These are phyloP conservation scores for Saturnispora serradocipensis DNA, from an alignment of 805 yeast genomes.

Conservation along the genomic window DNA sequence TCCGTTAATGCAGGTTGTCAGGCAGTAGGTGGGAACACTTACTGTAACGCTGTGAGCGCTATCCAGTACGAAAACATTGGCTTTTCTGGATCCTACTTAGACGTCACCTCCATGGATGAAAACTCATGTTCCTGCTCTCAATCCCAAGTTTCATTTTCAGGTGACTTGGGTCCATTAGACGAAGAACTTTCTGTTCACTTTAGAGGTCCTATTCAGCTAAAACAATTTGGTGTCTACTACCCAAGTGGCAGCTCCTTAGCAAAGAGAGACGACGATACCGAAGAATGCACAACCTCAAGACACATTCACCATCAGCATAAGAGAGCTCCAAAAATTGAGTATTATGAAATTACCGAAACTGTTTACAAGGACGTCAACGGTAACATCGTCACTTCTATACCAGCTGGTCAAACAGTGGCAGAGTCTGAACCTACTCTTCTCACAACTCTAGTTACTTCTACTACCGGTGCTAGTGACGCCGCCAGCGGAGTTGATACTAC, in stretches of 20 bases:
- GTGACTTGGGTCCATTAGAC: slow-evolving; percentile 68
- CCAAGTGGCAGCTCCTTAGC: slow-evolving; percentile 37
- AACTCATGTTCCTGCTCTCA: slow-evolving; percentile 63
- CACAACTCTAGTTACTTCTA: slow-evolving; percentile 23
- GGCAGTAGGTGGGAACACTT: slow-evolving; percentile 65
- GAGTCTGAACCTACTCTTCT: slow-evolving; percentile 12
- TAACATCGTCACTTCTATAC: slow-evolving; percentile 23
- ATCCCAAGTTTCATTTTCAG: slow-evolving; percentile 48
- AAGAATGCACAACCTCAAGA: slow-evolving; percentile 37
- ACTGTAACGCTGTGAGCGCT: slow-evolving; percentile 65
- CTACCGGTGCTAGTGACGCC: slow-evolving; percentile 7
- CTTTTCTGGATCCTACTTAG: slow-evolving; percentile 65
- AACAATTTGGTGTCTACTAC: slow-evolving; percentile 85
- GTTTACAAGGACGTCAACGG: slow-evolving; percentile 61
- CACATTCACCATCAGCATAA: slow-evolving; percentile 43
- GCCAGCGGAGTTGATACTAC: slow-evolving; percentile 3
- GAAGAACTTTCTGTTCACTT: slow-evolving; percentile 84
- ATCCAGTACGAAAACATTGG: slow-evolving; percentile 56
- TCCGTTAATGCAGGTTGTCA: slow-evolving; percentile 21
- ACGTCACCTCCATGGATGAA: slow-evolving; percentile 63
- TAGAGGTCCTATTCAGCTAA: slow-evolving; percentile 78
- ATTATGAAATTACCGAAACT: slow-evolving; percentile 70
- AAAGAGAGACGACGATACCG: slow-evolving; percentile 29
- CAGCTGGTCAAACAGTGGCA: slow-evolving; percentile 17
- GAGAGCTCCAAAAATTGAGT: slow-evolving; percentile 55